These are phyloP conservation scores for Eimeria falciformis DNA, from an alignment of 169 alveolate species.

Conservation along the genomic window DNA sequence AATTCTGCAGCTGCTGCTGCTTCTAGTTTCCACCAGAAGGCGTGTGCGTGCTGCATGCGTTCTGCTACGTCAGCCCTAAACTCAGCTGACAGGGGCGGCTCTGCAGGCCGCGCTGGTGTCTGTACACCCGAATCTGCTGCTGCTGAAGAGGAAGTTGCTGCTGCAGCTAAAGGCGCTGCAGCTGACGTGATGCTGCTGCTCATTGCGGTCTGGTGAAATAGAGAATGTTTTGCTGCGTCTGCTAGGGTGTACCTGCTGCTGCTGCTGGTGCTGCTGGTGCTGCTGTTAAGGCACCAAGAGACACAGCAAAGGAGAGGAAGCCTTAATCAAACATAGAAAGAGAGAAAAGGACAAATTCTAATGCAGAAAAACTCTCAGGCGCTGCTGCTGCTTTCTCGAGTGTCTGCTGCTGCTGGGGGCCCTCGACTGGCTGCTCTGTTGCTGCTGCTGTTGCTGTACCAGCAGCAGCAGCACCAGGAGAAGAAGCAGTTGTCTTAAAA, in stretches of 20 bases:
- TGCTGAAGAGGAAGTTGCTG: conserved; percentile 8
- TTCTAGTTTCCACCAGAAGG: conserved; percentile 39
- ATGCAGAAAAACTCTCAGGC: too few relatives aligned
- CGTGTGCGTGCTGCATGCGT: conserved; percentile 47
- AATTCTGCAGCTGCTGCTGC: conserved; percentile 54
- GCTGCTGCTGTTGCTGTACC: background rate
- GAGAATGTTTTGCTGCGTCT: background rate
- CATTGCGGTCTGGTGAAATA: background rate
- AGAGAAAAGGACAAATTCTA: too few relatives aligned
- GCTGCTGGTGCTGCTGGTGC: too few relatives aligned
- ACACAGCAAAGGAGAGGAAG: too few relatives aligned
- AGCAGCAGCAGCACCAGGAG: background rate
- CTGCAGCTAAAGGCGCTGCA: conserved; percentile 25
- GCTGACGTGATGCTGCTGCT: conserved; percentile 1
- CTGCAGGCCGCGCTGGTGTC: background rate
- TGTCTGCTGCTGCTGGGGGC: conserved; percentile 11
- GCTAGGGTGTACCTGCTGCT: too few relatives aligned
- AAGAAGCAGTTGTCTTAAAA: conserved; percentile 3
- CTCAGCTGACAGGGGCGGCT: background rate
- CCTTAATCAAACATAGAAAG: too few relatives aligned
- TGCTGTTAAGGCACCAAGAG: too few relatives aligned
- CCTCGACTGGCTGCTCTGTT: background rate
- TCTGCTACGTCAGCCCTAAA: background rate
- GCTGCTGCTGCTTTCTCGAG: conserved; percentile 60
- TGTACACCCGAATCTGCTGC: background rate